Evolutionary conservation across 139 green algal species (phyloP), one percentile per base, ranked within the genome.

Genomic region (Picochlorum costavermella): DNA sequence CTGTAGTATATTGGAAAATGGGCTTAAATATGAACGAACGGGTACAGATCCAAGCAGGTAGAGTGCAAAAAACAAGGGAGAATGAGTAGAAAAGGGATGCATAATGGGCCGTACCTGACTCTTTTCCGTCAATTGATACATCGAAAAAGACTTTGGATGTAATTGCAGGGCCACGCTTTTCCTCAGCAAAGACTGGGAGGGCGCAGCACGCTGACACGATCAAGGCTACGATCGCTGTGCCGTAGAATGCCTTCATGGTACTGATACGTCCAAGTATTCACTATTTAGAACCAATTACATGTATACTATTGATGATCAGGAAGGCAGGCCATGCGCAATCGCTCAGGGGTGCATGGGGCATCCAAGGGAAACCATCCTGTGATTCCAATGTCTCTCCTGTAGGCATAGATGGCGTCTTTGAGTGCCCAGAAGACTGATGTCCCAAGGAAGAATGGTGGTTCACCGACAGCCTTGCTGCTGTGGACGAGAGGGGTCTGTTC

Each of bases 391-490:
- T 81, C 84, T 25, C 68, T 51, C 6, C 91, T 76, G 2, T 83
- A 84, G 1, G 83, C 74, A 31, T 88, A 88, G 31, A 89, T 74
- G 2, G 91, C 91, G 6, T 96, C 82, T 56, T 96, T 95, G 28
- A 97, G 77, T 0, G 92, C 91, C 50, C 92, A 97, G 60, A 92
- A 94, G 30, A 90, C 90, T 3, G 78, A 88, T 10, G 82, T 78
- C 1, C 83, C 87, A 60, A 98, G 77, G 70, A 92, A 88, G 72
- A 98, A 90, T 5, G 92, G 92, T 12, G 92, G 92, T 79, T 98
- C 92, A 2, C 92, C 92, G 4, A 98, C 86, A 16, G 92, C 92
- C 76, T 98, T 98, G 64, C 81, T 92, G 11, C 82, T 91, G 67
- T 94, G 82, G 30, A 96, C 76, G 17, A 49, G 29, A 8, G 79